A percentile compares a stretch with the other conserved stretches of the same genome.
phyloP scores from a whole-genome alignment of 306 rosid species.

The Phaseolus lunatus region DNA sequence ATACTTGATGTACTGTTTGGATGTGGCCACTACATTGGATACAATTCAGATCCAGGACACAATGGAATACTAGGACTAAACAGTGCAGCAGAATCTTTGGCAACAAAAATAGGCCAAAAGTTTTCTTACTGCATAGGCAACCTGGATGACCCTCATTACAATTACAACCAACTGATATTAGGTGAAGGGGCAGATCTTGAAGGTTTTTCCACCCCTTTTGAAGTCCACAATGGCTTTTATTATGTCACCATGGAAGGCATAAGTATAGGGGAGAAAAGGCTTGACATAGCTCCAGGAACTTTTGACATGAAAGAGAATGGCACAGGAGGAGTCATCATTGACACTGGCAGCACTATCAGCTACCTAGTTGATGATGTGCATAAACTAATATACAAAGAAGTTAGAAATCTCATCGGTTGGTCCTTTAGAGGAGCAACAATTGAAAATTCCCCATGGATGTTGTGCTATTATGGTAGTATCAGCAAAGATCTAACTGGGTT shows the following conservation, averaged over 20 bases:
- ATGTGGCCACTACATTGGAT: slow-evolving; percentile 32
- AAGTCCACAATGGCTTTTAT: slow-evolving; percentile 21
- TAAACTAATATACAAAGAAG: slow-evolving; percentile 31
- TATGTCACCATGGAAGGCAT: slow-evolving; percentile 56
- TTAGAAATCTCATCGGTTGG: slow-evolving; percentile 15
- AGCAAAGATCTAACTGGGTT: slow-evolving; percentile 48
- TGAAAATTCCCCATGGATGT: background rate
- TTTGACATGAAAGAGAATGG: slow-evolving; percentile 43
- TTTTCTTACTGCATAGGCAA: slow-evolving; percentile 62
- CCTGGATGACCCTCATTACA: slow-evolving; percentile 44
- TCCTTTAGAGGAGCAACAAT: background rate
- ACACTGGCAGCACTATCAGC: slow-evolving; percentile 45
- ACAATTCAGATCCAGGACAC: slow-evolving; percentile 27
- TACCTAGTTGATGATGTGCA: slow-evolving; percentile 41
- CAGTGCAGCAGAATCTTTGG: slow-evolving; percentile 36
- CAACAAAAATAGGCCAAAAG: slow-evolving; percentile 41
- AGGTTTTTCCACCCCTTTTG: slow-evolving; percentile 51
- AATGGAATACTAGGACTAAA: slow-evolving; percentile 57
- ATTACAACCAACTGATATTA: slow-evolving; percentile 51
- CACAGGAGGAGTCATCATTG: slow-evolving; percentile 56
- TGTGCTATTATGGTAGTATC: slow-evolving; percentile 46
- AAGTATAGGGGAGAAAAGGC: slow-evolving; percentile 50
- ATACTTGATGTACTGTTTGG: slow-evolving; percentile 38
- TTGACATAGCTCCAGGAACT: slow-evolving; percentile 35
- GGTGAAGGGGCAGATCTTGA: slow-evolving; percentile 58